Evolutionary conservation across 1,284 basidiomycete species (phyloP).

Genomic region (Cutaneotrichosporon arboriforme): DNA sequence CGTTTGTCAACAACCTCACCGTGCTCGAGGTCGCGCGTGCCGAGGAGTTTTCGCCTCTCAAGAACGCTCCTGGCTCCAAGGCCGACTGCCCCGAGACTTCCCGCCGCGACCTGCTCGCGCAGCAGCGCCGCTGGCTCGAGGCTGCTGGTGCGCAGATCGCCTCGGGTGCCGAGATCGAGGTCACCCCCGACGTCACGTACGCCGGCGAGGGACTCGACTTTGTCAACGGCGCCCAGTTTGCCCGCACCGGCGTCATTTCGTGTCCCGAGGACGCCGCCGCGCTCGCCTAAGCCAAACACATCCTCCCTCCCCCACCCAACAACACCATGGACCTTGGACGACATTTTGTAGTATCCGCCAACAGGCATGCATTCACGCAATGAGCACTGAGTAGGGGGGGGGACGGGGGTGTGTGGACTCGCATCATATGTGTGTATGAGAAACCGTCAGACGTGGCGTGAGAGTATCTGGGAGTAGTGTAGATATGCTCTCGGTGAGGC

Average conservation of each 20-base stretch:
- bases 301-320: no score
- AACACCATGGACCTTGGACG: background rate
- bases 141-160: constrained; percentile 66
- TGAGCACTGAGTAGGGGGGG: background rate
- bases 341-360: background rate
- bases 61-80: constrained; percentile 93
- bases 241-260: constrained; percentile 49
- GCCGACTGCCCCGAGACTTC: constrained; percentile 90
- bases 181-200: constrained; percentile 83
- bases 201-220: constrained; percentile 83
- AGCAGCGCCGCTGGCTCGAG: constrained; percentile 80
- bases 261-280: constrained; percentile 22
- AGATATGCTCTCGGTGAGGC: no score
- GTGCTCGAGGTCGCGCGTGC: constrained; percentile 82
- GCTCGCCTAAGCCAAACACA: background rate
- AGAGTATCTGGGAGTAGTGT: no score
- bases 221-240: constrained; percentile 71
- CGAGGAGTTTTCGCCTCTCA: constrained; percentile 94
- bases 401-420: background rate
- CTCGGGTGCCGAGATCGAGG: constrained; percentile 67
- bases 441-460: no score
- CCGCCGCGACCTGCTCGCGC: constrained; percentile 79
- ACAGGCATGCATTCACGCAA: background rate
- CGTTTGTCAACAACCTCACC: constrained; percentile 74
- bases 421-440: no score